Conservation (phyloP, 768 basidiomycete species). For the Mycena albidolilacea region DNA sequence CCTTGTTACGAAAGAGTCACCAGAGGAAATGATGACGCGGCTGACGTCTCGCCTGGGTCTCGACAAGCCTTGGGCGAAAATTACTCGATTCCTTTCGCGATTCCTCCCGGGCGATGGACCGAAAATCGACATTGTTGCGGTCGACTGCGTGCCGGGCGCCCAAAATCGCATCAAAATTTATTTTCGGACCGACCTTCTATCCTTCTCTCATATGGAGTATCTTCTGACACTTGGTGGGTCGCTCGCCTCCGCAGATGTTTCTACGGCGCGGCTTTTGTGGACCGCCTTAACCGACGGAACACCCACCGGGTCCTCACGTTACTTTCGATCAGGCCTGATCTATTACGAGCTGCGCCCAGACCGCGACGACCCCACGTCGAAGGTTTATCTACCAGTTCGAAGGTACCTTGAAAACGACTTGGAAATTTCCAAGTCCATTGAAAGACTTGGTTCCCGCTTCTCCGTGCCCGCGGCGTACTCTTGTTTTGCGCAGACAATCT, state of each 20-base stretch:
- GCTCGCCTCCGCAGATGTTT: neutral
- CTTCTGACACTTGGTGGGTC: slow-evolving; percentile 23
- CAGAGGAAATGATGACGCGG: slow-evolving; percentile 7
- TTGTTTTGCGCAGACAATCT: neutral
- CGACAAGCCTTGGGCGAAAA: slow-evolving; percentile 16
- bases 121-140: slow-evolving; percentile 28
- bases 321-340: slow-evolving; percentile 14
- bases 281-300: neutral
- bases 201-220: slow-evolving; percentile 14
- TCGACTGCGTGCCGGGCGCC: slow-evolving; percentile 21
- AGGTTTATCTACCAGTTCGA: slow-evolving; percentile 27
- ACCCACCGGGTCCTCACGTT: neutral
- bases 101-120: slow-evolving; percentile 17
- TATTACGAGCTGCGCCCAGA: slow-evolving; percentile 24
- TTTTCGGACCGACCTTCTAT: slow-evolving; percentile 17
- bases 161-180: slow-evolving; percentile 32
- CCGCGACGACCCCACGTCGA: slow-evolving; percentile 12
- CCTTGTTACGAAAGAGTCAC: slow-evolving; percentile 6
- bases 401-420: slow-evolving; percentile 16
- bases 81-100: slow-evolving; percentile 13
- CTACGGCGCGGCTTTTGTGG: neutral
- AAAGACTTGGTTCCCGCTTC: neutral
- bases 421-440: neutral
- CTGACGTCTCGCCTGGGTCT: slow-evolving; percentile 7
- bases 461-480: neutral